A percentile compares a stretch with the other conserved stretches of the same genome.
phyloP scores from a whole-genome alignment of 2,329 filamentous ascomycete species.

The Stylonectria norvegica region DNA sequence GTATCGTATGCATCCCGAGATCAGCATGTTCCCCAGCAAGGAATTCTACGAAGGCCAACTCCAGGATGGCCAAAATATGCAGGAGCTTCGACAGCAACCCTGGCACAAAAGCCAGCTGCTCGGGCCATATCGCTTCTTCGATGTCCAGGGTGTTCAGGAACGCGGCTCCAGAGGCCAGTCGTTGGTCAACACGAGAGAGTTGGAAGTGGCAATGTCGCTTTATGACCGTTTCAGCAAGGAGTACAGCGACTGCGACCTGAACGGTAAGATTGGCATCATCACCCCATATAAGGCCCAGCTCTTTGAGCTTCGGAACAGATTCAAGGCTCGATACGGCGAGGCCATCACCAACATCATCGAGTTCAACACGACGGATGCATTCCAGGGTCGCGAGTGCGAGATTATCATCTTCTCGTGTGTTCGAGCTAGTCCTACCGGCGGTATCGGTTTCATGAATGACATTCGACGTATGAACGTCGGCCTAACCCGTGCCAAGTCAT shows the following conservation, averaged over 20 bases:
- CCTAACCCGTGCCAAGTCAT: conserved; percentile 92
- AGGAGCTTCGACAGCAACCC: conserved; percentile 65
- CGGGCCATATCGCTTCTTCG: conserved; percentile 94
- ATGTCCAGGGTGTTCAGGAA: conserved; percentile 84
- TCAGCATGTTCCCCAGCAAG: conserved; percentile 83
- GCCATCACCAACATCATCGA: conserved; percentile 76
- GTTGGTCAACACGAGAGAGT: conserved; percentile 81
- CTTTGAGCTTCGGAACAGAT: conserved; percentile 71
- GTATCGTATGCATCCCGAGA: conserved; percentile 98
- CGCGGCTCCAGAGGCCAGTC: conserved; percentile 82
- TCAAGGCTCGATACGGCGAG: conserved; percentile 69
- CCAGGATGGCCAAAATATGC: conserved; percentile 83
- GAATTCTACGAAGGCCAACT: conserved; percentile 91
- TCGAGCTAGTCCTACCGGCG: conserved; percentile 83
- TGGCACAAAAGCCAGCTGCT: conserved; percentile 85
- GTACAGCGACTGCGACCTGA: conserved; percentile 65
- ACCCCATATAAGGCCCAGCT: conserved; percentile 97
- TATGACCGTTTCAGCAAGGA: conserved; percentile 77
- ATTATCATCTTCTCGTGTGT: conserved; percentile 99
- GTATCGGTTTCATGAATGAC: conserved; percentile 97
- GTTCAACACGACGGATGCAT: conserved; percentile 98
- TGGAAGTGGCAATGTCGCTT: conserved; percentile 80
- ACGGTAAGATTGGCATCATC: conserved; percentile 89
- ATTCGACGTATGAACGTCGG: conserved; percentile 99
- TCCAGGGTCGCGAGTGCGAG: conserved; percentile 93